Evolutionary conservation across 1,284 basidiomycete species (phyloP).

Genomic region (Irpex rosettiformis): DNA sequence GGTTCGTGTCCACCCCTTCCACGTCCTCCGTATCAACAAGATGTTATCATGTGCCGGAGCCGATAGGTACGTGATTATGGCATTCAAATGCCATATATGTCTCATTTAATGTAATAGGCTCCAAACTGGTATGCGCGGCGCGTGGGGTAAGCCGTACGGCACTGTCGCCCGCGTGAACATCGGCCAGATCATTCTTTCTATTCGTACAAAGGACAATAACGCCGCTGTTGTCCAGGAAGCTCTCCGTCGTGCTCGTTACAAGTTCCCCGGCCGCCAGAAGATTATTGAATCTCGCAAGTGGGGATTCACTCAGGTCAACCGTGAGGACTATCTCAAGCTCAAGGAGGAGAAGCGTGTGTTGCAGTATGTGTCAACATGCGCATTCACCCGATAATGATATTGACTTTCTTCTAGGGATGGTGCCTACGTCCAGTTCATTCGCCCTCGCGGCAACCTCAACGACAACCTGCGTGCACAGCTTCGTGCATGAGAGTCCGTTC

Average conservation of each 20-base stretch:
- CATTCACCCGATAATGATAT: constrained; percentile 19
- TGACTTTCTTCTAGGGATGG: constrained; percentile 55
- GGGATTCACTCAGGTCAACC: constrained; percentile 96
- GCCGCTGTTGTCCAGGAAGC: constrained; percentile 93
- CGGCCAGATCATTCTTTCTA: constrained; percentile 95
- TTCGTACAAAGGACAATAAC: constrained; percentile 91
- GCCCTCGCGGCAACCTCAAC: constrained; percentile 82
- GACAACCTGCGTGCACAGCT: constrained; percentile 83
- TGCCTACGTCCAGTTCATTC: constrained; percentile 87
- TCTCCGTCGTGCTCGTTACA: constrained; percentile 96
- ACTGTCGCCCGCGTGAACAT: constrained; percentile 95
- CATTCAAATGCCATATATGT: neutral
- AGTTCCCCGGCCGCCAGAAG: constrained; percentile 99
- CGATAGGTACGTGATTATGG: constrained; percentile 66
- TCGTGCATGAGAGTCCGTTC: constrained; percentile 45
- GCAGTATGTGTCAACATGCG: constrained; percentile 55
- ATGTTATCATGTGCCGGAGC: constrained; percentile 99
- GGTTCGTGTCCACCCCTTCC: constrained; percentile 98
- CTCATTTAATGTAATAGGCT: constrained; percentile 48
- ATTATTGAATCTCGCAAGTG: constrained; percentile 98
- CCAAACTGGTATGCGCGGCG: constrained; percentile 99
- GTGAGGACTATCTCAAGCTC: constrained; percentile 85
- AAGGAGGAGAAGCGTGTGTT: constrained; percentile 88
- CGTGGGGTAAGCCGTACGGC: constrained; percentile 99
- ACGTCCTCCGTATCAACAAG: constrained; percentile 99